Evolutionary conservation across 129 eudicot genomes (phyloP).

Genomic region (Oenanthe sinensis): DNA sequence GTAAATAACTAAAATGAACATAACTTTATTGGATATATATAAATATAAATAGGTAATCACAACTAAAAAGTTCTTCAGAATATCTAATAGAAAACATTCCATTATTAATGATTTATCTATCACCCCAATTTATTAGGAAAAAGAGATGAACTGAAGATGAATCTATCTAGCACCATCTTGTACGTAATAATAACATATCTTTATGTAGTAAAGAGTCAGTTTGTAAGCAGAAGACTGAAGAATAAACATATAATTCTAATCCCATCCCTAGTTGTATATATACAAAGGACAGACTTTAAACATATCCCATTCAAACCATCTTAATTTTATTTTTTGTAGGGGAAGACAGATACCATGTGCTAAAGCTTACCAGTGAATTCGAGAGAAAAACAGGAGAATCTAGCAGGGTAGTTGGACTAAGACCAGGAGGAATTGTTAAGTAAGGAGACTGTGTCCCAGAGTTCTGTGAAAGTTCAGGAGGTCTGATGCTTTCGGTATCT

Average conservation of each 20-base stretch:
- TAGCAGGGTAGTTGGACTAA: conserved; percentile 59
- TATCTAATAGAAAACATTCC: background rate
- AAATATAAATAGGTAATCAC: too few relatives aligned
- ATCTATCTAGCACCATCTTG: background rate
- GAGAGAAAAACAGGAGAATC: conserved; percentile 79
- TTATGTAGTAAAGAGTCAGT: background rate
- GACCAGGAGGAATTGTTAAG: conserved; percentile 56
- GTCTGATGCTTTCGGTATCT: conserved; percentile 62
- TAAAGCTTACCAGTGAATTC: conserved; percentile 57
- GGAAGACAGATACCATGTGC: background rate
- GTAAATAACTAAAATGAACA: too few relatives aligned
- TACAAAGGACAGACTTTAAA: background rate
- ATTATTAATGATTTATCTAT: background rate
- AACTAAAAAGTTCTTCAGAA: background rate
- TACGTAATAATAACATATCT: background rate
- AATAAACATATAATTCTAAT: background rate
- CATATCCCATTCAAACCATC: background rate
- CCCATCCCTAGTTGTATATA: background rate
- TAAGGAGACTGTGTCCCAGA: conserved; percentile 45
- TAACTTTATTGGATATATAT: too few relatives aligned
- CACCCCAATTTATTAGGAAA: background rate
- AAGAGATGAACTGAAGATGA: background rate
- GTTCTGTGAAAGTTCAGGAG: conserved; percentile 36
- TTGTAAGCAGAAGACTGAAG: background rate
- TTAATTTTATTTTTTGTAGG: background rate